Conservation (phyloP, 805 yeast genomes). For the Wickerhamomyces xylosicus region DNA sequence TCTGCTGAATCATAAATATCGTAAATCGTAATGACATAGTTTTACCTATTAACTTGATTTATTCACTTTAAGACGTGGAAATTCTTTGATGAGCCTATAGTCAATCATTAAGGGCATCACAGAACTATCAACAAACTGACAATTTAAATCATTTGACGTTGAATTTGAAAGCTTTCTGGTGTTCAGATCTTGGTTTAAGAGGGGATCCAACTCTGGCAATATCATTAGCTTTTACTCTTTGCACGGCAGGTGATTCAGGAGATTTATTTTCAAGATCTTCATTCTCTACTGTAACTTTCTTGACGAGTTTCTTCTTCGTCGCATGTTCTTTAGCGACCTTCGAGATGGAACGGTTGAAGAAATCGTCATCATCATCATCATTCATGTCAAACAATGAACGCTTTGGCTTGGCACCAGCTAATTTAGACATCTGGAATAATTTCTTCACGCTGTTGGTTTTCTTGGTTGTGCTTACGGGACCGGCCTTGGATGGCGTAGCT, state of each 20-base stretch:
- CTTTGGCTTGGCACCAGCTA: slow-evolving; percentile 4
- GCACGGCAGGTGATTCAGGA: no score
- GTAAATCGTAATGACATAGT: no score
- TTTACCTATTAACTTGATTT: no score
- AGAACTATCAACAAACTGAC: no score
- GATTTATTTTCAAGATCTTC: background rate
- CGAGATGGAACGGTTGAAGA: slow-evolving; percentile 12
- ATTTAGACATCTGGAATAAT: slow-evolving; percentile 9
- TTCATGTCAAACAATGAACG: slow-evolving; percentile 19
- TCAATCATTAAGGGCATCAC: no score
- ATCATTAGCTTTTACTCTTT: no score
- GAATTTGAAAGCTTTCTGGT: background rate
- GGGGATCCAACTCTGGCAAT: background rate
- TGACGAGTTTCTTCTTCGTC: background rate
- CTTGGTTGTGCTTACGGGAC: slow-evolving; percentile 4
- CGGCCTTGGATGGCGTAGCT: background rate
- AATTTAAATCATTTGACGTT: no score
- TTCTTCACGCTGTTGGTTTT: slow-evolving; percentile 1
- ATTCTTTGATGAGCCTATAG: no score
- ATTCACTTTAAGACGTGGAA: no score
- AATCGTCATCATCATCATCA: slow-evolving; percentile 20
- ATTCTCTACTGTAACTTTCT: background rate
- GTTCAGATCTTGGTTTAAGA: background rate
- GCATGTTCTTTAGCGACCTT: slow-evolving; percentile 8
- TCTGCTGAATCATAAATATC: no score